Conservation (phyloP, 208 protist species). For the Acanthamoeba royreba region DNA sequence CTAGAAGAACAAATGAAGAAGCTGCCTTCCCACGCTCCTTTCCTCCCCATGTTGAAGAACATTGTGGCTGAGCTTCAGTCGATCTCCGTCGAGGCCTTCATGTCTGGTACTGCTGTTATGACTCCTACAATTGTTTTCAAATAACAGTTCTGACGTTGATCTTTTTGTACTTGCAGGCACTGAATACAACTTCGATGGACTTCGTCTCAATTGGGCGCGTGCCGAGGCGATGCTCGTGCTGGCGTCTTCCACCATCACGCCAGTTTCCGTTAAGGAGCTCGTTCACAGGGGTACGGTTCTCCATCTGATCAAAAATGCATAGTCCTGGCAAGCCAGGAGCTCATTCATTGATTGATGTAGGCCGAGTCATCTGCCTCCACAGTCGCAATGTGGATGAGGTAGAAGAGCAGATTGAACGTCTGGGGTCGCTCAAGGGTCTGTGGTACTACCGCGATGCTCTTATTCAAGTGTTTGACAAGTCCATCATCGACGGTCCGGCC, state of each 20-base stretch:
- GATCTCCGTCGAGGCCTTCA: constrained; percentile 8
- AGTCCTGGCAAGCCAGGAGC: too few species aligned
- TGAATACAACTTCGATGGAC: background rate
- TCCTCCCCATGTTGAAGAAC: background rate
- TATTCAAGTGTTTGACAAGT: constrained; percentile 22
- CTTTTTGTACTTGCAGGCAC: background rate
- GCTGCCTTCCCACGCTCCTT: background rate
- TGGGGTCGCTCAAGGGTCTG: background rate
- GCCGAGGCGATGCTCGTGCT: background rate
- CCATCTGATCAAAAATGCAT: too few species aligned
- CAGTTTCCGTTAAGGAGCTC: background rate
- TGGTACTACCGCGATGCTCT: constrained; percentile 10
- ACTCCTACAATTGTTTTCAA: background rate
- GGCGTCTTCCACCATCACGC: background rate
- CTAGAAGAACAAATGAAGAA: background rate
- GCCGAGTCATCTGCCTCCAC: background rate
- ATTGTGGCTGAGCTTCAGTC: background rate
- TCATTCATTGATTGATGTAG: background rate
- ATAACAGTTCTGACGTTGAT: background rate
- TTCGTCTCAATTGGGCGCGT: background rate
- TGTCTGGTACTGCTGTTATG: background rate
- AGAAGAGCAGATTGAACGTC: background rate
- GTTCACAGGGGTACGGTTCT: background rate
- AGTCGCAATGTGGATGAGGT: constrained; percentile 22
- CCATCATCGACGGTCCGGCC: constrained; percentile 18